A percentile compares a stretch with the other conserved stretches of the same genome.
Evolutionary conservation across 768 basidiomycete genomes (phyloP).

Genomic region (Suillus cothurnatus): DNA sequence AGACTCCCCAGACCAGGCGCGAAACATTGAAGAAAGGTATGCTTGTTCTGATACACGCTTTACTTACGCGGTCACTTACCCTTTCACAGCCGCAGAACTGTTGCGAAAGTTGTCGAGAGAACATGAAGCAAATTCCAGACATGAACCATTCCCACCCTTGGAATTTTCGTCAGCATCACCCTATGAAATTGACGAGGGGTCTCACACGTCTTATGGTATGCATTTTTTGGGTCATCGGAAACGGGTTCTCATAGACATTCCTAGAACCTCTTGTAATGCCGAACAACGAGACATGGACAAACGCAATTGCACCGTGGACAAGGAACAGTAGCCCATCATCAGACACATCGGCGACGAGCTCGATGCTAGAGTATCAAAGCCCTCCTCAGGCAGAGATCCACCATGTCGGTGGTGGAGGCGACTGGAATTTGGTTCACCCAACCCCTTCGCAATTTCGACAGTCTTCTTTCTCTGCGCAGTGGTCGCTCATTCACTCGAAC

Average conservation of each 20-base stretch:
- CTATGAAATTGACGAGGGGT: background rate
- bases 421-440: constrained; percentile 6
- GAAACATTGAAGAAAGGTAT: constrained; percentile 29
- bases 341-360: constrained; percentile 5
- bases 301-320: background rate
- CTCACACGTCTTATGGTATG: background rate
- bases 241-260: background rate
- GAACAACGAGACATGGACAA: constrained; percentile 5
- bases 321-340: constrained; percentile 5
- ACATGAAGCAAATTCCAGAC: background rate
- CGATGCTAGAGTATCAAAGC: background rate
- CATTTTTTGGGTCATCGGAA: too few species aligned
- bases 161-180: background rate
- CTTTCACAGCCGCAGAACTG: constrained; percentile 7
- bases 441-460: constrained; percentile 4
- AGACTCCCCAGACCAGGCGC: constrained; percentile 29
- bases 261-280: background rate
- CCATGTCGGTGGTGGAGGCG: background rate
- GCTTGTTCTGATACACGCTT: too few species aligned
- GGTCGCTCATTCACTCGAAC: constrained; percentile 2
- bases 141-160: constrained; percentile 2
- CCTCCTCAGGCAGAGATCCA: background rate
- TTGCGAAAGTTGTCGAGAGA: constrained; percentile 3
- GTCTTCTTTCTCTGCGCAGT: background rate
- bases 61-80: background rate